Conservation (phyloP, 1,284 basidiomycete species). For the Erythrobasidium hasegawianum region DNA sequence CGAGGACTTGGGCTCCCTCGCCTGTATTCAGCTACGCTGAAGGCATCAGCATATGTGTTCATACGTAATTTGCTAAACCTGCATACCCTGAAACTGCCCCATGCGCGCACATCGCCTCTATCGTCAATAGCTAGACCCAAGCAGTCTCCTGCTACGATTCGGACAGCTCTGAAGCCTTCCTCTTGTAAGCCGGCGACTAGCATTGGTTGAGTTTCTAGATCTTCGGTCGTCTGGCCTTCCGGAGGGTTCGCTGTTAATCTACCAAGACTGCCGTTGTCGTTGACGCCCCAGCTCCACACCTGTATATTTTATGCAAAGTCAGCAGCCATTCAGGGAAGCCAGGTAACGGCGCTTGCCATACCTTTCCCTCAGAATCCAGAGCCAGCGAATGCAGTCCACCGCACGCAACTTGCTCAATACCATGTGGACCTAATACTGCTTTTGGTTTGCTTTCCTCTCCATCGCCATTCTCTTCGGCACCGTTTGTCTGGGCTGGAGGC, state of each 20-base stretch:
- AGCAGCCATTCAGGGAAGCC: not conserved
- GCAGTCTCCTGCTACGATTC: constrained; percentile 47
- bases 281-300: constrained; percentile 84
- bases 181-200: constrained; percentile 59
- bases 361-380: constrained; percentile 76
- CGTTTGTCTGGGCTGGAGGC: constrained; percentile 26
- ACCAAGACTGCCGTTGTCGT: constrained; percentile 89
- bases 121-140: constrained; percentile 49
- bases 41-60: constrained; percentile 12
- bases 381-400: constrained; percentile 82
- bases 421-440: constrained; percentile 58
- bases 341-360: constrained; percentile 46
- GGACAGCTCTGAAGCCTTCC: constrained; percentile 68
- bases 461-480: constrained; percentile 21
- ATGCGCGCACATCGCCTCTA: constrained; percentile 69
- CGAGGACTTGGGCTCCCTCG: not conserved
- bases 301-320: constrained; percentile 44
- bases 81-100: constrained; percentile 87
- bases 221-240: constrained; percentile 66
- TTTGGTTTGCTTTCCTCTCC: constrained; percentile 1
- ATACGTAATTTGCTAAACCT: too few species aligned
- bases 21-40: constrained; percentile 29
- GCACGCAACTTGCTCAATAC: constrained; percentile 68
- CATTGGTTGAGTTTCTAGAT: constrained; percentile 70
- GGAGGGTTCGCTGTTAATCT: constrained; percentile 67